phyloP scores from a whole-genome alignment of 352 stramenopile genomes.

The Elongisporangium undulatum region DNA sequence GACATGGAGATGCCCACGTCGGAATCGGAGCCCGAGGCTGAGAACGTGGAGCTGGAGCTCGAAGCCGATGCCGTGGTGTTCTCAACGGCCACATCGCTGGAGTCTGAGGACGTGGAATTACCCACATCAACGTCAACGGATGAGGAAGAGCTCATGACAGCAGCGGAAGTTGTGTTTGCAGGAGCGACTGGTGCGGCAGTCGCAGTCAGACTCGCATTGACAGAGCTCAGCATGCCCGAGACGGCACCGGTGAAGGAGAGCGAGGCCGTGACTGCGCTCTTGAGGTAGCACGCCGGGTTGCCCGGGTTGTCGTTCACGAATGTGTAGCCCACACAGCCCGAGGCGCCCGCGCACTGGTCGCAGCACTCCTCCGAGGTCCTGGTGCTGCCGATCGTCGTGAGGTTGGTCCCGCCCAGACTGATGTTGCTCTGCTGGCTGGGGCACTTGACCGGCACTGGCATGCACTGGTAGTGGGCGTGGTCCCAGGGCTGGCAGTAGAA shows the following conservation, averaged over 20 bases:
- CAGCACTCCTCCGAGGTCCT: constrained; percentile 29
- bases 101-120: constrained; percentile 9
- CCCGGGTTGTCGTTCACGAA: constrained; percentile 35
- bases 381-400: constrained; percentile 27
- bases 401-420: constrained; percentile 34
- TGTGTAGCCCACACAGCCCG: constrained; percentile 41
- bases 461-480: constrained; percentile 38
- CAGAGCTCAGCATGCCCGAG: constrained; percentile 25
- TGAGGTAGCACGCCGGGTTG: constrained; percentile 25
- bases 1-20: not conserved
- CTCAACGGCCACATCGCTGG: not conserved
- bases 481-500: constrained; percentile 50
- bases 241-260: constrained; percentile 20
- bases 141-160: too few relatives aligned
- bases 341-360: constrained; percentile 20
- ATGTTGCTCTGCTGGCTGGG: constrained; percentile 25
- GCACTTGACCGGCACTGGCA: constrained; percentile 19
- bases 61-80: too few relatives aligned
- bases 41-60: too few relatives aligned
- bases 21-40: not conserved
- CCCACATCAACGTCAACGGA: constrained; percentile 11
- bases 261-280: constrained; percentile 20
- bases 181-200: constrained; percentile 2
- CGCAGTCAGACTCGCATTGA: constrained; percentile 4
- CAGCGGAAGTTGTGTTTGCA: constrained; percentile 5